A percentile compares a stretch with the other conserved stretches of the same genome.
These are phyloP conservation scores for Trichophyton verrucosum DNA, from an alignment of 2,329 filamentous ascomycete species.

Conservation along the genomic window DNA sequence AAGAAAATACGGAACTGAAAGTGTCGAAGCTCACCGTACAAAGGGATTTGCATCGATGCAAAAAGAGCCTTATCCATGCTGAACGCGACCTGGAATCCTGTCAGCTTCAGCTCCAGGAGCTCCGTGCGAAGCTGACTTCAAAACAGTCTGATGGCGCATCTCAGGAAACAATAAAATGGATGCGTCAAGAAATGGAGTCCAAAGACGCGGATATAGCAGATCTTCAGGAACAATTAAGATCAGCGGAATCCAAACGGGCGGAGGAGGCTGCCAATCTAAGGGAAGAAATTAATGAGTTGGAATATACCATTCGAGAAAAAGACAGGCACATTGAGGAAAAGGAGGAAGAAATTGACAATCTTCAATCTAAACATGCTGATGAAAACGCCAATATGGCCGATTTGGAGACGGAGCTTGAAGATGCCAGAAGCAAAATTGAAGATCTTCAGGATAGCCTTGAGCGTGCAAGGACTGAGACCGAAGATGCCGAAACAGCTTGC, in stretches of 20 bases:
- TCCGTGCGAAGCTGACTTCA: constrained; percentile 68
- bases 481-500: constrained; percentile 34
- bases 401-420: constrained; percentile 39
- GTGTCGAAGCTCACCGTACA: constrained; percentile 85
- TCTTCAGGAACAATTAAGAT: constrained; percentile 43
- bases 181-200: constrained; percentile 39
- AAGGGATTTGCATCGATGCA: constrained; percentile 71
- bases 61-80: constrained; percentile 68
- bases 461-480: constrained; percentile 24
- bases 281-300: constrained; percentile 62
- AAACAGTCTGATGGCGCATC: constrained; percentile 61
- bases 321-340: constrained; percentile 59
- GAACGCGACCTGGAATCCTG: constrained; percentile 81
- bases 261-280: constrained; percentile 54
- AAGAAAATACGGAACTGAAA: constrained; percentile 93
- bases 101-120: constrained; percentile 64
- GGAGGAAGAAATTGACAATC: constrained; percentile 59
- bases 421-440: constrained; percentile 33
- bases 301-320: constrained; percentile 63
- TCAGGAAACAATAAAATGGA: constrained; percentile 45
- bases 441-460: constrained; percentile 34
- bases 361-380: constrained; percentile 41
- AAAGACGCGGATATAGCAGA: constrained; percentile 34
- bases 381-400: constrained; percentile 34
- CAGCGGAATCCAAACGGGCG: constrained; percentile 42